Percentiles rank a stretch among this genome's conserved stretches.
Conservation (phyloP, 257 asterid species). For the Nyctanthes arbortristis region DNA sequence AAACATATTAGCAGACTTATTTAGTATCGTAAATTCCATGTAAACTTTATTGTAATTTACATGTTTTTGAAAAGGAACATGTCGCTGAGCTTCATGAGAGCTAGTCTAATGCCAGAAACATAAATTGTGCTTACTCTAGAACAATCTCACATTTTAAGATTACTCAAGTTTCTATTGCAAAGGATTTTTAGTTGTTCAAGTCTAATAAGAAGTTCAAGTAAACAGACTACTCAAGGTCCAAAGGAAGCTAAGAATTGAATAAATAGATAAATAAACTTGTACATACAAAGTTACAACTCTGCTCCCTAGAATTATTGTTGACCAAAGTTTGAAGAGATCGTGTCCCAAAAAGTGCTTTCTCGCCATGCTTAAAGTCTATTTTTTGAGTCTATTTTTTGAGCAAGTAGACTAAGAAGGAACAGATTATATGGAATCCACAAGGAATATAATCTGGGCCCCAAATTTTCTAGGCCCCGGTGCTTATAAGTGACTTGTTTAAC, state of each 20-base stretch:
- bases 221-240: not conserved
- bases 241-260: no score
- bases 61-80: not conserved
- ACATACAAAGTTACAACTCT: not conserved
- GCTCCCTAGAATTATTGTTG: not conserved
- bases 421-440: no score
- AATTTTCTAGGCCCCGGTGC: no score
- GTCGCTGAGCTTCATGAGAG: not conserved
- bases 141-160: not conserved
- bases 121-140: not conserved
- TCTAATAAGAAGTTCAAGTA: not conserved
- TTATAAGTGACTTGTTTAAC: no score
- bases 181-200: not conserved
- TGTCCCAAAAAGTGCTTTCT: not conserved
- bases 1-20: not conserved
- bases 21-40: slow-evolving; percentile 1
- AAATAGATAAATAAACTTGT: not conserved
- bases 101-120: no score
- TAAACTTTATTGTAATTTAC: not conserved
- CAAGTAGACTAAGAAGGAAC: no score
- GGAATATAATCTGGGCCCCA: no score
- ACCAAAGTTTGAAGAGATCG: not conserved
- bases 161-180: not conserved
- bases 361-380: no score
- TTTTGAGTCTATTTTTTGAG: no score